A percentile compares a stretch with the other conserved stretches of the same genome.
Evolutionary conservation across 208 protist genomes (phyloP).

Genomic region (Leishmania aethiopica): DNA sequence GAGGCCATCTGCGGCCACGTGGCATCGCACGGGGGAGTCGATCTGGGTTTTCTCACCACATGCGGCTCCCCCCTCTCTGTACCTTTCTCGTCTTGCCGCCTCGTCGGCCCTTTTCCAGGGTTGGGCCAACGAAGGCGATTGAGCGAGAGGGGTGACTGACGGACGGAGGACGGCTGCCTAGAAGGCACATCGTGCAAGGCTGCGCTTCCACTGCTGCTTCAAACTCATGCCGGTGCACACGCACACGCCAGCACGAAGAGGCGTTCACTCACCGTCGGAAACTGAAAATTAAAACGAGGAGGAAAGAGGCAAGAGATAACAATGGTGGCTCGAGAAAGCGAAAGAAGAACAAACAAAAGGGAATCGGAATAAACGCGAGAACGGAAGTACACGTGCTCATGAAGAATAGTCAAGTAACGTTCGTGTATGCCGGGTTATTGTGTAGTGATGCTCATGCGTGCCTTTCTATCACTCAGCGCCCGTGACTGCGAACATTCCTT

Average conservation of each 20-base stretch:
- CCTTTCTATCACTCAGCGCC: background rate
- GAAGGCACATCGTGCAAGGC: background rate
- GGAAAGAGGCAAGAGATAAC: background rate
- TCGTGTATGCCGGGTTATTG: background rate
- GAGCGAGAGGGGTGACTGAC: background rate
- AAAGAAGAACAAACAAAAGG: background rate
- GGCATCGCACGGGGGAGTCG: background rate
- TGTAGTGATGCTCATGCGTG: background rate
- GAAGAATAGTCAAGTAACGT: background rate
- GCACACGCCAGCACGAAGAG: background rate
- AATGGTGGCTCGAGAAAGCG: background rate
- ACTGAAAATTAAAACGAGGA: background rate
- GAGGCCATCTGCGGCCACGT: background rate
- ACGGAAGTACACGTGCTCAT: background rate
- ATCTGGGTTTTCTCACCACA: background rate
- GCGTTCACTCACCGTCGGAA: background rate
- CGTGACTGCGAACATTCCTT: background rate
- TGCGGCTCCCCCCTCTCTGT: background rate
- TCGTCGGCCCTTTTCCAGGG: background rate
- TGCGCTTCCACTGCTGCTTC: background rate
- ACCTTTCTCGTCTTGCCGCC: background rate
- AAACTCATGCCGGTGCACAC: background rate
- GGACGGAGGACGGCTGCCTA: background rate
- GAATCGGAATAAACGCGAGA: background rate
- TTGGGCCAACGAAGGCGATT: background rate